These are phyloP conservation scores for Euphorbia neoarborescens DNA, from an alignment of 441 rosid species.

Conservation along the genomic window DNA sequence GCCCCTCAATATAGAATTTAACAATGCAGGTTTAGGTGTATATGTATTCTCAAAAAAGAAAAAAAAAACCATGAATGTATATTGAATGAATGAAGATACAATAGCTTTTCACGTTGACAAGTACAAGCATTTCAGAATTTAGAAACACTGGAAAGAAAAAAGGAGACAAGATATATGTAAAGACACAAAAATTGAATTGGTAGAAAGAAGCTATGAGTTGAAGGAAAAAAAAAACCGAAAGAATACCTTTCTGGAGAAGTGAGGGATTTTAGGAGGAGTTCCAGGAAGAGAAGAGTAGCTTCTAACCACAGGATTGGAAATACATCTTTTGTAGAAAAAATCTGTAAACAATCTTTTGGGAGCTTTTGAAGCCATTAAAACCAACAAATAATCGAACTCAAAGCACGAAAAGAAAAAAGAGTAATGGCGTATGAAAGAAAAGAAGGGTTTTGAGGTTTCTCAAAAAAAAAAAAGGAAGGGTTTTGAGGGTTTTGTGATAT, in stretches of 20 bases:
- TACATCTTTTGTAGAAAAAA: slow-evolving; percentile 32
- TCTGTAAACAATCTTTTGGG: slow-evolving; percentile 40
- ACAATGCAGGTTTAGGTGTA: neutral
- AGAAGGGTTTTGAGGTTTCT: neutral
- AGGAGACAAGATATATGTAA: too few relatives aligned
- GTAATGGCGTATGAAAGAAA: neutral
- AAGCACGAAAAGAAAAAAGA: too few relatives aligned
- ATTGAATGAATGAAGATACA: neutral
- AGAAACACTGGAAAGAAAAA: too few relatives aligned
- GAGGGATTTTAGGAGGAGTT: slow-evolving; percentile 60
- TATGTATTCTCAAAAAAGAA: neutral
- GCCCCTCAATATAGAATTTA: neutral
- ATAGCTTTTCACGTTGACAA: neutral
- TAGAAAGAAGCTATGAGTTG: too few relatives aligned
- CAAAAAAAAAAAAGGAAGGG: neutral
- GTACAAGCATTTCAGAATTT: neutral
- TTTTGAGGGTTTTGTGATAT: neutral
- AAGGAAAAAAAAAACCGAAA: neutral
- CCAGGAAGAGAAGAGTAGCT: slow-evolving; percentile 44
- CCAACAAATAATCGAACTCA: neutral
- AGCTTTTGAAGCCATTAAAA: slow-evolving; percentile 42
- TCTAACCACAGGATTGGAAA: slow-evolving; percentile 35
- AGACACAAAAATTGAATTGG: too few relatives aligned
- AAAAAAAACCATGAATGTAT: neutral
- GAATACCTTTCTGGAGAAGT: slow-evolving; percentile 64